Base-by-base conservation (phyloP, 2,329 filamentous ascomycete species). In the Cladorrhinum sp. region DNA sequence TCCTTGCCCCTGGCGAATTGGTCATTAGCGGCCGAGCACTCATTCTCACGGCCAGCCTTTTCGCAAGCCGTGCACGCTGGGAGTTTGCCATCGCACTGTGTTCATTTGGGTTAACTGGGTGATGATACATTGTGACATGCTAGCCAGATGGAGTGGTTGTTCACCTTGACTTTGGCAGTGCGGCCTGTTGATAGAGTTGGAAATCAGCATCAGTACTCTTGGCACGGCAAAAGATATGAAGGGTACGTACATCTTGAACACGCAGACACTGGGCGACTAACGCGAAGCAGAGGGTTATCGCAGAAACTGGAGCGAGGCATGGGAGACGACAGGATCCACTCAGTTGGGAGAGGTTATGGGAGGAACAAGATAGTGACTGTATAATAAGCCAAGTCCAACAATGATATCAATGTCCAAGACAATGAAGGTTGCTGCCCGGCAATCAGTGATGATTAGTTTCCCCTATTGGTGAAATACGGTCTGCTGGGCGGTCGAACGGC, bases 1-100 rank as follows among this genome's bases (percentile, higher is more conserved):
- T 98, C 95, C 75, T 98, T 98, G 63, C 95, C 95, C 64, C 92
- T 84, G 0, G 93, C 93, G 75, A 97, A 98, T 73, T 97, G 92
- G 71, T 98, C 93, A 70, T 96, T 97, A 7, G 92, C 93, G 59
- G 92, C 92, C 6, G 92, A 96, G 74, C 95, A 99, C 72, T 96
- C 92, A 62, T 82, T 87, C 58, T 90, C 87, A 63, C 92, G 89
- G 27, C 93, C 92, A 13, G 92, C 91, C 76, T 92, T 93, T 75
- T 97, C 93, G 72, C 95, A 98, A 18, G 93, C 93, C 7, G 92
- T 96, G 72, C 95, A 99, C 7, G 93, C 92, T 10, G 95, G 95
- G 38, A 98, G 80, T 75, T 97, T 97, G 63, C 95, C 93, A 77
- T 98, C 95, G 71, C 95, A 99, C 86, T 89, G 70, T 16, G 22